A percentile compares a stretch with the other conserved stretches of the same genome.
phyloP scores from a whole-genome alignment of 108 stramenopile genomes.

The Schizochytrium sp. region DNA sequence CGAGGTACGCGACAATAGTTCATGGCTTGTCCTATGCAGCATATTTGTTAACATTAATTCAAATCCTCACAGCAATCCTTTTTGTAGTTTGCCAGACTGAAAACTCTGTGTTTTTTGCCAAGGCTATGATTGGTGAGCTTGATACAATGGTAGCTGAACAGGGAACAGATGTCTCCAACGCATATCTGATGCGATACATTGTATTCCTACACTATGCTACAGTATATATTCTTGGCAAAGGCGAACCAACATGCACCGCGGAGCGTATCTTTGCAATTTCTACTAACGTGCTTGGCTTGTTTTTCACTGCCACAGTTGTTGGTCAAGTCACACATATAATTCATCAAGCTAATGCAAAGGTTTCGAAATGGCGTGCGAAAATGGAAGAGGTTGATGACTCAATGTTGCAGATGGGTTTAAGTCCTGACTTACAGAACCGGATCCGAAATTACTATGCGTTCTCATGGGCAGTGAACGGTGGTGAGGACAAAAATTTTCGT shows the following conservation, averaged over 20 bases:
- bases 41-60: not conserved
- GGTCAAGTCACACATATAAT: slow-evolving; percentile 56
- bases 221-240: slow-evolving; percentile 54
- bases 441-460: slow-evolving; percentile 46
- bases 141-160: not conserved
- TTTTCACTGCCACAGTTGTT: slow-evolving; percentile 56
- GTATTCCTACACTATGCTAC: slow-evolving; percentile 37
- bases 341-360: slow-evolving; percentile 55
- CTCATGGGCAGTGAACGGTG: slow-evolving; percentile 53
- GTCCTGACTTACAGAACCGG: slow-evolving; percentile 40
- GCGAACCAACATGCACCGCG: slow-evolving; percentile 22
- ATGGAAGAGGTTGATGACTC: slow-evolving; percentile 52
- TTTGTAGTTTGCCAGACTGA: slow-evolving; percentile 30
- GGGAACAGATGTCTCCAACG: not conserved
- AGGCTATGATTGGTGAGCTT: not conserved
- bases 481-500: slow-evolving; percentile 22
- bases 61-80: not conserved
- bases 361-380: slow-evolving; percentile 26
- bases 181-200: not conserved
- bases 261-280: not conserved
- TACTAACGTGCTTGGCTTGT: slow-evolving; percentile 28
- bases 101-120: not conserved
- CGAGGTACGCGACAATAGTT: not conserved
- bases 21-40: not conserved
- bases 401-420: slow-evolving; percentile 61